Percentiles rank a stretch among this genome's conserved stretches.
These are phyloP conservation scores for Pulicaria dysenterica DNA, from an alignment of 129 eudicot species.

Conservation along the genomic window DNA sequence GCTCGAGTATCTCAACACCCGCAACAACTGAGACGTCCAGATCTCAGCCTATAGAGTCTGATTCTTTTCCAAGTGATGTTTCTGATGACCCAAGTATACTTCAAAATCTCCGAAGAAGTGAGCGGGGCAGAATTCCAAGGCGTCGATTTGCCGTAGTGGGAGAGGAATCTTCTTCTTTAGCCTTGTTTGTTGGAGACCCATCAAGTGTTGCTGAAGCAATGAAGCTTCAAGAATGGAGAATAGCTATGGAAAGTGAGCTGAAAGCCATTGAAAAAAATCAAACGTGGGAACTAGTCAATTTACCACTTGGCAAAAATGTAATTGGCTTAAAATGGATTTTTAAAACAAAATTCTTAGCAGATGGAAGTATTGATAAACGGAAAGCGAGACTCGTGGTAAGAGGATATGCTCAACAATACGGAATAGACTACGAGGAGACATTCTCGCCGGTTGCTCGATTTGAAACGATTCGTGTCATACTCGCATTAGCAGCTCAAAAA, in stretches of 20 bases:
- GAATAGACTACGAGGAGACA: conserved; percentile 4
- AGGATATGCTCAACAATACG: conserved; percentile 13
- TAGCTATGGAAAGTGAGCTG: not conserved
- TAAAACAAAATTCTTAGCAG: not conserved
- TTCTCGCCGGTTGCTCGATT: conserved; percentile 14
- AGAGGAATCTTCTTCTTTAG: not conserved
- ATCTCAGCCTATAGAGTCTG: too few relatives aligned
- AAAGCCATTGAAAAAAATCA: not conserved
- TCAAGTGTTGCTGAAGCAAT: not conserved
- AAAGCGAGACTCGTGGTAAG: conserved; percentile 26
- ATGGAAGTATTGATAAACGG: conserved; percentile 13
- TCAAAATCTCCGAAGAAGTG: too few relatives aligned
- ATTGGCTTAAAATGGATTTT: conserved; percentile 18
- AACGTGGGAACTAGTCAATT: not conserved
- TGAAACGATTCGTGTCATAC: not conserved
- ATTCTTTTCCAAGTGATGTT: too few relatives aligned
- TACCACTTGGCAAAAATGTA: not conserved
- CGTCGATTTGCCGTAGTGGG: too few relatives aligned
- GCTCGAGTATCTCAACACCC: too few relatives aligned
- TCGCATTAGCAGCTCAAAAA: too few relatives aligned
- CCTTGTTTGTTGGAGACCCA: not conserved
- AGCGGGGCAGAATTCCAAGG: too few relatives aligned
- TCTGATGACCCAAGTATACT: too few relatives aligned
- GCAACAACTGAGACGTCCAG: too few relatives aligned
- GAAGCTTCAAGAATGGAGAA: not conserved